These are phyloP conservation scores for Pseudevernia furfuracea DNA, from an alignment of 495 filamentous ascomycete species.

Conservation along the genomic window DNA sequence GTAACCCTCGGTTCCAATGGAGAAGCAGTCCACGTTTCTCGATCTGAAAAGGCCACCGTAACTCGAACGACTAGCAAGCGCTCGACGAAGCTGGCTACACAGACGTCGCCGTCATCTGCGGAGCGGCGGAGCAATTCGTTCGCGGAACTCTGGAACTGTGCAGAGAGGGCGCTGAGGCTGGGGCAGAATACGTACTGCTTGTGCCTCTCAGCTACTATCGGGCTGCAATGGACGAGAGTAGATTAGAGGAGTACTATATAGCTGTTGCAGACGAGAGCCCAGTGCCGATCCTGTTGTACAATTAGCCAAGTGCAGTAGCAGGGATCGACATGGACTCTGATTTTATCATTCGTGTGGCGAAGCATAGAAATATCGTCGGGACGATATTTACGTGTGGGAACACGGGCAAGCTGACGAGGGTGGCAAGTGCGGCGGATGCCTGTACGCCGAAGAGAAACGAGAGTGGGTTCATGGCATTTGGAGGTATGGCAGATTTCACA, in stretches of 20 bases:
- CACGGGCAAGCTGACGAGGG: neutral
- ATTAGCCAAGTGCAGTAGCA: neutral
- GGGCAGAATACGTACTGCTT: neutral
- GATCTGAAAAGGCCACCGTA: neutral
- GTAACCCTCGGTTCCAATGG: neutral
- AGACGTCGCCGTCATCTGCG: neutral
- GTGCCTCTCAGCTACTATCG: neutral
- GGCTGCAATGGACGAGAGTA: neutral
- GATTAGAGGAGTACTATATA: neutral
- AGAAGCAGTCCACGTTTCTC: neutral
- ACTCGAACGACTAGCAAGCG: neutral
- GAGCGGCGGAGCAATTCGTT: neutral
- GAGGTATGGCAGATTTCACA: neutral
- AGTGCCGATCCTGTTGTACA: neutral
- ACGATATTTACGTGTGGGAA: neutral
- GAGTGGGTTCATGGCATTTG: neutral
- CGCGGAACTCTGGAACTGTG: neutral
- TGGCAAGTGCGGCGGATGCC: neutral
- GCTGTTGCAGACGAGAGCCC: neutral
- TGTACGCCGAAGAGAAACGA: neutral
- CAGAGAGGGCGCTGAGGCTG: neutral
- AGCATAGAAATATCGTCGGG: neutral
- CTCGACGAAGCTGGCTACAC: neutral
- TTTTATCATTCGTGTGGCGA: neutral
- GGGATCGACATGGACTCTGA: neutral